Base-by-base conservation (phyloP, 2,329 filamentous ascomycete genomes). In the Dactylonectria macrodidyma region DNA sequence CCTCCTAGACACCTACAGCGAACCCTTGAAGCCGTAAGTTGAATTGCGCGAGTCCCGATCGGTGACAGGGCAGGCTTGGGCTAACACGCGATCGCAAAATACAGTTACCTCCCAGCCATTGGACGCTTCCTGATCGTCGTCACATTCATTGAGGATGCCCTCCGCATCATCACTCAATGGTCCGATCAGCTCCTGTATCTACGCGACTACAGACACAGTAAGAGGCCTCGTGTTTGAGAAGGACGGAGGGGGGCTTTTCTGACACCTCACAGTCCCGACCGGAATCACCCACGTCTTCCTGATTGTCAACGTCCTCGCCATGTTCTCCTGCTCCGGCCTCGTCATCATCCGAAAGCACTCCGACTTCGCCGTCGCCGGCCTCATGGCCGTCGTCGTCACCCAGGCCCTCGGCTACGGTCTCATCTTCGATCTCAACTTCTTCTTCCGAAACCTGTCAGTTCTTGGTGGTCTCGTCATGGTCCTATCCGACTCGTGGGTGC, bases 361-460 rank as follows among this genome's bases (percentile, higher is more conserved):
- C 73, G 95, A 97, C 83, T 95, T 95, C 82, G 96, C 95, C 67
- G 96, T 98, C 67, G 90, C 86, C 69, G 96, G 95, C 70, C 92
- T 99, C 71, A 93, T 98, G 81, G 92, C 86, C 60, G 96, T 99
- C 60, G 95, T 99, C 59, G 83, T 99, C 70, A 92, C 95, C 38
- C 96, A 99, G 84, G 96, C 95, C 22, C 89, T 99, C 63, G 96
- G 96, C 76, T 99, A 99, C 81, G 96, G 96, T 67, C 89, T 99
- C 70, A 97, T 99, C 82, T 98, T 99, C 82, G 96, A 99, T 83
- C 90, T 98, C 79, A 99, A 98, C 90, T 99, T 99, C 88, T 99
- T 99, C 91, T 92, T 99, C 72, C 95, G 96, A 84, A 99, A 99
- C 81, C 88, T 99, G 69, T 97, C 95, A 73, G 96, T 99, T 77